These are phyloP conservation scores for Tolypocladium inflatum DNA, from an alignment of 2,329 filamentous ascomycete genomes.

Conservation along the genomic window DNA sequence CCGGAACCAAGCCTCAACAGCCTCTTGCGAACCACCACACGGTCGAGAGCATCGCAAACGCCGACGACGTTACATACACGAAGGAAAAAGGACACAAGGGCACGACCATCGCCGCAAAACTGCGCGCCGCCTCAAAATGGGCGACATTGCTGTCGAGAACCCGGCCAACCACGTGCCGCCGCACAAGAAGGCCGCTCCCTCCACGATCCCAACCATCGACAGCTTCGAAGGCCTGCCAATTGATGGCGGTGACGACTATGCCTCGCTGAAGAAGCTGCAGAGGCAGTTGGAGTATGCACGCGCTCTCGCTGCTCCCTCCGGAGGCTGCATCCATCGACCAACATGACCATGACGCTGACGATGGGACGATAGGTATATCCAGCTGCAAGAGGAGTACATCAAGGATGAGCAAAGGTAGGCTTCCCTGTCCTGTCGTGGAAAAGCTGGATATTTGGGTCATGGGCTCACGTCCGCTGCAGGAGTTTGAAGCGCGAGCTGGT, in stretches of 20 bases:
- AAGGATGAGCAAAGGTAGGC: conserved; percentile 92
- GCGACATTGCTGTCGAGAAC: conserved; percentile 77
- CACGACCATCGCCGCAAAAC: neutral
- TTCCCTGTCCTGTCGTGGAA: neutral
- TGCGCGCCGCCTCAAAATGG: conserved; percentile 48
- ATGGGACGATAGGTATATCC: conserved; percentile 60
- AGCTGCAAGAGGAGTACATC: conserved; percentile 99
- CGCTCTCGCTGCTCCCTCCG: neutral
- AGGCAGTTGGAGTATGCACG: conserved; percentile 76
- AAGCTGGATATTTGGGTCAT: neutral
- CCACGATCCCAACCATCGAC: conserved; percentile 82
- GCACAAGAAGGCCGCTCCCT: conserved; percentile 72
- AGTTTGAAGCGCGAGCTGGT: conserved; percentile 96
- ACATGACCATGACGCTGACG: neutral
- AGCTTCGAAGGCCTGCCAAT: conserved; percentile 74
- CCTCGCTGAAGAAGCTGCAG: conserved; percentile 91
- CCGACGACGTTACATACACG: neutral
- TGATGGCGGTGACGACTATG: conserved; percentile 87
- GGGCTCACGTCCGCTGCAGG: conserved; percentile 32
- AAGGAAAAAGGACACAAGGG: neutral
- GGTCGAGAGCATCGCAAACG: neutral
- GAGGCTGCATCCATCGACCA: conserved; percentile 6
- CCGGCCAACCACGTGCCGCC: conserved; percentile 63
- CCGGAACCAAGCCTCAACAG: neutral
- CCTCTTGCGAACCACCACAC: neutral